Evolutionary conservation across 371 early-diverging fungal genomes (phyloP).

Genomic region (Mucor velutinosus): DNA sequence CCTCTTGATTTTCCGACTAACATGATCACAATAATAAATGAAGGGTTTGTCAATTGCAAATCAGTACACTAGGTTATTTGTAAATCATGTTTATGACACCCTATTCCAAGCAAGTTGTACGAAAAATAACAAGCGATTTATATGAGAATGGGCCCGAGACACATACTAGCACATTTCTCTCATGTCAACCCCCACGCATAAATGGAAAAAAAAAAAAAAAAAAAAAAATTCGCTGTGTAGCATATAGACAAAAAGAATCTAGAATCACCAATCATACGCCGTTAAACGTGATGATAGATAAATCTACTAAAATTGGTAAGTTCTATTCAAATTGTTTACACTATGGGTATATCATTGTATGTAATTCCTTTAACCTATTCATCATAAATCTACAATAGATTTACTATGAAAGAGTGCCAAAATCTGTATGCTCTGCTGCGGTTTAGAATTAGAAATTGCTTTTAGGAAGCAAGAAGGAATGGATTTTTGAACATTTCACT

Average conservation of each 20-base stretch:
- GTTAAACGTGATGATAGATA: background rate
- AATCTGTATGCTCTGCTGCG: background rate
- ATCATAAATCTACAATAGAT: background rate
- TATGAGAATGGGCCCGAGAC: background rate
- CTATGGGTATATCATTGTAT: background rate
- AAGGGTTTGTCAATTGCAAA: background rate
- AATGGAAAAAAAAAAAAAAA: background rate
- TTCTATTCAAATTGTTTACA: background rate
- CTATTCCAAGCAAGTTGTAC: background rate
- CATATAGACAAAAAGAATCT: background rate
- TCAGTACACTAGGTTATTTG: background rate
- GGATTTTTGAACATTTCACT: background rate
- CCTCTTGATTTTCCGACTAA: background rate
- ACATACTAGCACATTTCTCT: background rate
- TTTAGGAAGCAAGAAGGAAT: background rate
- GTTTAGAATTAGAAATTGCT: background rate
- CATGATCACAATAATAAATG: background rate
- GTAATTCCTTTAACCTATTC: background rate
- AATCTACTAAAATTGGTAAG: background rate
- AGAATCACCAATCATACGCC: background rate
- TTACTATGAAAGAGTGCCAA: background rate
- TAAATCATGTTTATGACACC: background rate
- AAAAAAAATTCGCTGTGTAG: background rate
- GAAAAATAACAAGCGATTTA: background rate
- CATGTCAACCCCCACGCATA: background rate